Percentiles rank a stretch among this genome's conserved stretches.
Conservation (phyloP, 176 grass and related monocot species). For the Musa itinerans region DNA sequence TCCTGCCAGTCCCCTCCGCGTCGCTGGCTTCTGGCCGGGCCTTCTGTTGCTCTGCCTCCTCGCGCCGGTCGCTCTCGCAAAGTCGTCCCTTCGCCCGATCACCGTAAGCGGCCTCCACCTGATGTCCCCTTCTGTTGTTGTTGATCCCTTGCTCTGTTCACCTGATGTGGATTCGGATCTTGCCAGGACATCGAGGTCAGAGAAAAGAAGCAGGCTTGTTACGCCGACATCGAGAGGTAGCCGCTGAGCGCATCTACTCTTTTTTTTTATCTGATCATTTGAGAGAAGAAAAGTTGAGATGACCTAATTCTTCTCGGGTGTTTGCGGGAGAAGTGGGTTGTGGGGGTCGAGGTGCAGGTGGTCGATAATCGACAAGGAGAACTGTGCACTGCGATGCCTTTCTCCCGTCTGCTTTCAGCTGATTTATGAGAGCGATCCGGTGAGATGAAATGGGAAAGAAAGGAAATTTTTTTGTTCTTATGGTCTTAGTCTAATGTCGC, state of each 20-base stretch:
- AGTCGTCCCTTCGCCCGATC: constrained; percentile 58
- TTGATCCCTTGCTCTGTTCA: background rate
- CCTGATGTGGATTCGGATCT: constrained; percentile 5
- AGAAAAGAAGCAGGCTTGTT: constrained; percentile 75
- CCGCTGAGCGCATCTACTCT: background rate
- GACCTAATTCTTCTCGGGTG: background rate
- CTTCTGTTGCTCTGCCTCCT: constrained; percentile 28
- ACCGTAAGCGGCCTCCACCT: constrained; percentile 31
- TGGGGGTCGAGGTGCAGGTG: constrained; percentile 80
- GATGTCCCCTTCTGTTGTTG: background rate
- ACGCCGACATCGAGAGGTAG: constrained; percentile 87
- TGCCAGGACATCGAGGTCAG: constrained; percentile 65
- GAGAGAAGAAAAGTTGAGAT: background rate
- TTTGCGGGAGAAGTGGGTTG: constrained; percentile 44
- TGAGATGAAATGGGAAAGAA: constrained; percentile 19
- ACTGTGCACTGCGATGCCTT: constrained; percentile 84
- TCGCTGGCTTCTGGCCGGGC: constrained; percentile 22
- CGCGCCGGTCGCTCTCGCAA: constrained; percentile 30
- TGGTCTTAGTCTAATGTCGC: background rate
- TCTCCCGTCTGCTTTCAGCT: constrained; percentile 69
- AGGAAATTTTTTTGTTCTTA: background rate
- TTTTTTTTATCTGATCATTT: constrained; percentile 3
- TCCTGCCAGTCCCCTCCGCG: constrained; percentile 5
- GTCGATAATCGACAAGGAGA: constrained; percentile 81
- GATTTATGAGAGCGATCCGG: constrained; percentile 85